These are phyloP conservation scores for Cyberlindnera lachancei DNA, from an alignment of 805 yeast genomes.

Conservation along the genomic window DNA sequence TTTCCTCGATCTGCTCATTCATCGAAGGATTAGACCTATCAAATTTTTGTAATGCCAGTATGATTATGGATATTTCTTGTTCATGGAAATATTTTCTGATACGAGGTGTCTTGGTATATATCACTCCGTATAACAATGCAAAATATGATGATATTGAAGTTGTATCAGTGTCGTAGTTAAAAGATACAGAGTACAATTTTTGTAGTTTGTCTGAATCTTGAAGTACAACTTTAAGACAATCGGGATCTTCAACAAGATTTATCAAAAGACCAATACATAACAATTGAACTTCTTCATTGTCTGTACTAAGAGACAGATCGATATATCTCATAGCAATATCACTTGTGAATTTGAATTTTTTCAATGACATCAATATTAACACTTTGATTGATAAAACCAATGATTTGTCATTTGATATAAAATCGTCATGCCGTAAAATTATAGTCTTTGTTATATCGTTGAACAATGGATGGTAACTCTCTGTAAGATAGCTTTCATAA, in stretches of 20 bases:
- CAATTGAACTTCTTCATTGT: conserved; percentile 9
- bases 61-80: conserved; percentile 10
- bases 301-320: neutral
- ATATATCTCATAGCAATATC: conserved; percentile 1
- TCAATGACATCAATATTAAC: conserved; percentile 12
- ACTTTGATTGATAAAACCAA: conserved; percentile 9
- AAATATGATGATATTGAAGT: no score
- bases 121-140: conserved; percentile 13
- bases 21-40: conserved; percentile 10
- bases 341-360: conserved; percentile 3
- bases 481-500: conserved; percentile 7
- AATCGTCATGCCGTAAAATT: neutral
- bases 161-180: no score
- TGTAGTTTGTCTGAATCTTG: conserved; percentile 4
- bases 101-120: conserved; percentile 4
- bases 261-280: conserved; percentile 18
- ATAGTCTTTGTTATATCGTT: neutral
- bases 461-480: conserved; percentile 1
- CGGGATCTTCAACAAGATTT: conserved; percentile 12
- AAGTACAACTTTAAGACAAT: conserved; percentile 1
- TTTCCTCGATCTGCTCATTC: conserved; percentile 9
- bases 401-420: neutral
- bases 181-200: conserved; percentile 5
- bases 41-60: conserved; percentile 13
- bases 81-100: conserved; percentile 8